A percentile compares a stretch with the other conserved stretches of the same genome.
These are phyloP conservation scores for Erythrobasidium hasegawianum DNA, from an alignment of 1,284 basidiomycete genomes.

Conservation along the genomic window DNA sequence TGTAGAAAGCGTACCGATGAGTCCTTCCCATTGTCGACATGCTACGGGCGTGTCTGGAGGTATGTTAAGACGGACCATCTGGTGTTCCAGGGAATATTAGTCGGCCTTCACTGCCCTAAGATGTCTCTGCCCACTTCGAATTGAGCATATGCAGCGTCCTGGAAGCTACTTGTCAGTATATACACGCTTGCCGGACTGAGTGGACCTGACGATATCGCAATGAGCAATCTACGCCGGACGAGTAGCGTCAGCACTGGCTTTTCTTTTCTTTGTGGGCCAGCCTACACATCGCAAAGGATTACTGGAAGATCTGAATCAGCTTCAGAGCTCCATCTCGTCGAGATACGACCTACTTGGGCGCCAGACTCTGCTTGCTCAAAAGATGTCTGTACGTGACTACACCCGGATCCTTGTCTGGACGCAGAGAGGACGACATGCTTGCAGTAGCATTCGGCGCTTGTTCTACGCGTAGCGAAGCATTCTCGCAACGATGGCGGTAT, in stretches of 20 bases:
- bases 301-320: not conserved
- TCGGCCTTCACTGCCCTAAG: not conserved
- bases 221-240: constrained; percentile 66
- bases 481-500: no score
- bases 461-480: no score
- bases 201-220: constrained; percentile 69
- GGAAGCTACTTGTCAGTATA: no score
- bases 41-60: constrained; percentile 66
- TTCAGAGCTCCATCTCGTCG: not conserved
- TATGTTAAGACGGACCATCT: constrained; percentile 62
- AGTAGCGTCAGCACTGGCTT: no score
- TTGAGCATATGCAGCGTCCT: constrained; percentile 58
- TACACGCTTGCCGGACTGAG: no score
- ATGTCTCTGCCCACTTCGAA: no score
- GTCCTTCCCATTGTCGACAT: constrained; percentile 75
- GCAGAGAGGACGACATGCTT: not conserved
- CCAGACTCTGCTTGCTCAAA: constrained; percentile 30
- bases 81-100: constrained; percentile 57
- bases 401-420: not conserved
- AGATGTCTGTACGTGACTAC: constrained; percentile 31
- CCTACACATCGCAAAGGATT: not conserved
- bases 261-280: no score
- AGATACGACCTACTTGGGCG: constrained; percentile 1
- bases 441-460: not conserved
- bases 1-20: not conserved